Percentiles rank a stretch among this genome's conserved stretches.
Conservation (phyloP, 768 basidiomycete genomes). For the Fistulinella prunicolor region DNA sequence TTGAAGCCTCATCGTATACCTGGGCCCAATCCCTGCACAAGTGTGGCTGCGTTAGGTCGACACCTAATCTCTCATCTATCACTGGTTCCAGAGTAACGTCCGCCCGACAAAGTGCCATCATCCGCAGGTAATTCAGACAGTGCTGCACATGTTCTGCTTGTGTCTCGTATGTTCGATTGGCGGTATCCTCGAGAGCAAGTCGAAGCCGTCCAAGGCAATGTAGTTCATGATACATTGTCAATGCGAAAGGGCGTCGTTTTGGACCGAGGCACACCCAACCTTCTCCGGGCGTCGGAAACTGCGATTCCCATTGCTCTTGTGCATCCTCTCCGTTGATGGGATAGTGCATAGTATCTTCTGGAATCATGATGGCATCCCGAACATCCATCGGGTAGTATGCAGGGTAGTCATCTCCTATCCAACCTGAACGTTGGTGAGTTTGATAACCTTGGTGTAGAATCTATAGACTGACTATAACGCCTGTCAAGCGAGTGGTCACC, state of each 20-base stretch:
- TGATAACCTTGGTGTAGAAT: neutral
- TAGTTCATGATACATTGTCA: constrained; percentile 39
- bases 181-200: constrained; percentile 16
- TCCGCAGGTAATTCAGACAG: constrained; percentile 49
- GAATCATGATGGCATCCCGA: constrained; percentile 20
- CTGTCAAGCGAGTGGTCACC: neutral
- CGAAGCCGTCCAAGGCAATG: constrained; percentile 36
- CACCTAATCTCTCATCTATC: constrained; percentile 12
- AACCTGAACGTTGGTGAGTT: constrained; percentile 14
- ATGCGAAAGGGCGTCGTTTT: constrained; percentile 30
- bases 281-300: constrained; percentile 16
- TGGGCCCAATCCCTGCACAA: constrained; percentile 27
- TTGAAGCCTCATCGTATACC: constrained; percentile 24
- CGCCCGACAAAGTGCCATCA: constrained; percentile 43
- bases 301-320: constrained; percentile 19
- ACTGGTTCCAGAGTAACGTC: constrained; percentile 49
- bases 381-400: constrained; percentile 26
- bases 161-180: constrained; percentile 15
- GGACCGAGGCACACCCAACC: constrained; percentile 29
- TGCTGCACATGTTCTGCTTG: constrained; percentile 33
- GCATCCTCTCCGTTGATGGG: constrained; percentile 24
- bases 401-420: constrained; percentile 28
- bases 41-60: constrained; percentile 24
- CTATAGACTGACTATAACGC: constrained; percentile 17
- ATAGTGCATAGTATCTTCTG: constrained; percentile 27